A percentile compares a stretch with the other conserved stretches of the same genome.
Conservation (phyloP, 2,329 filamentous ascomycete species). For the Neopestalotiopsis rosae region DNA sequence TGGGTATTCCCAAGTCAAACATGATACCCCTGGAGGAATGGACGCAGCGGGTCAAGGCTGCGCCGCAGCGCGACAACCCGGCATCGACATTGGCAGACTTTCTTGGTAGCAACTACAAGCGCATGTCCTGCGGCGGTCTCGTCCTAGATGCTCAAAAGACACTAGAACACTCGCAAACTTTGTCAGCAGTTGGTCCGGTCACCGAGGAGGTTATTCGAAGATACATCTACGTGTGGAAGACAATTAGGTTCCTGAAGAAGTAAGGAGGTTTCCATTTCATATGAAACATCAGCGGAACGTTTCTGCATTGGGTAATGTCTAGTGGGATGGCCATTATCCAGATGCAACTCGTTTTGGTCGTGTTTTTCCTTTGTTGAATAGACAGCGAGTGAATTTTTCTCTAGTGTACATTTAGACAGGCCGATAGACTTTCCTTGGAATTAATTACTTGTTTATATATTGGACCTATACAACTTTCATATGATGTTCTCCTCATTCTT, state of each 20-base stretch:
- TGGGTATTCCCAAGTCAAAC: constrained; percentile 26
- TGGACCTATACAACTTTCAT: neutral
- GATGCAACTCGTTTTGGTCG: neutral
- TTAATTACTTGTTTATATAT: neutral
- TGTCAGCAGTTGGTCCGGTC: constrained; percentile 28
- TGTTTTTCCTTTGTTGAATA: neutral
- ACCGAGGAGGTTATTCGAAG: constrained; percentile 24
- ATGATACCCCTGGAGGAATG: constrained; percentile 35
- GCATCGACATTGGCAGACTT: constrained; percentile 38
- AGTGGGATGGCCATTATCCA: neutral
- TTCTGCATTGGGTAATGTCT: neutral
- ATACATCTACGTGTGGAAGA: constrained; percentile 32
- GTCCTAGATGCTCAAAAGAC: constrained; percentile 41
- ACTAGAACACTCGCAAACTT: constrained; percentile 29
- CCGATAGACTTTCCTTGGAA: neutral
- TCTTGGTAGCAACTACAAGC: constrained; percentile 38
- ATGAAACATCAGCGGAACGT: neutral
- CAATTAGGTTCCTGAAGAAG: constrained; percentile 27
- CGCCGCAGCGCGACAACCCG: constrained; percentile 36
- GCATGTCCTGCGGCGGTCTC: constrained; percentile 52
- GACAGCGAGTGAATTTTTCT: neutral
- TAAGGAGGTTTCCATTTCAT: neutral
- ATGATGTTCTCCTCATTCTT: neutral
- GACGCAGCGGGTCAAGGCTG: constrained; percentile 35
- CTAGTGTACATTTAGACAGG: neutral